Evolutionary conservation across 2,329 filamentous ascomycete species (phyloP).

Genomic region (Ilyonectria destructans): DNA sequence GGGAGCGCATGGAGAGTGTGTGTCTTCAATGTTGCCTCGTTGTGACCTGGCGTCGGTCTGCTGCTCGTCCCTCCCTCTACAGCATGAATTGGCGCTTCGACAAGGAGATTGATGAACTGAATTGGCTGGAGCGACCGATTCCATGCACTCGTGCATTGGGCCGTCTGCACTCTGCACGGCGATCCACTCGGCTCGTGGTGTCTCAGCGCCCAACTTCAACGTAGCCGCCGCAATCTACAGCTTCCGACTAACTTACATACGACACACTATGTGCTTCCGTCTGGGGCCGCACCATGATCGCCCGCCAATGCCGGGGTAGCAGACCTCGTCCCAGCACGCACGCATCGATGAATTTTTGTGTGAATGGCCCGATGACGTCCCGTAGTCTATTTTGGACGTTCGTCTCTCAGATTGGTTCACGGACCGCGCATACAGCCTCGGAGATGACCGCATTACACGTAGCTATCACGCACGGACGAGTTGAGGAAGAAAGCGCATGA

Average conservation of each 20-base stretch:
- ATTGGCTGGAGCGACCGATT: neutral
- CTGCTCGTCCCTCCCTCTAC: neutral
- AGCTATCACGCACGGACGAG: conserved; percentile 36
- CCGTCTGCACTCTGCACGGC: neutral
- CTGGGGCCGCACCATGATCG: conserved; percentile 22
- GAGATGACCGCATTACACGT: conserved; percentile 40
- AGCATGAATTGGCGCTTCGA: neutral
- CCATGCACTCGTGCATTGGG: conserved; percentile 7
- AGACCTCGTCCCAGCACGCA: conserved; percentile 22
- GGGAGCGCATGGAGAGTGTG: neutral
- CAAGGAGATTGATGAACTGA: neutral
- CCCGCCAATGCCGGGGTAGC: conserved; percentile 19
- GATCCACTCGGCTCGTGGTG: conserved; percentile 42
- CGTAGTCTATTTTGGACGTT: conserved; percentile 12
- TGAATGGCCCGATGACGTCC: conserved; percentile 9
- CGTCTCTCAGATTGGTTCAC: conserved; percentile 25
- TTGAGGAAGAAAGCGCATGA: conserved; percentile 34
- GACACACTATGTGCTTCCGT: neutral
- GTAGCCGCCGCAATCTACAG: neutral
- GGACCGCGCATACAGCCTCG: conserved; percentile 29
- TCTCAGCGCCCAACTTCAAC: conserved; percentile 32
- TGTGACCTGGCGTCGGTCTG: neutral
- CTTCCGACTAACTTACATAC: neutral
- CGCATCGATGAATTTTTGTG: conserved; percentile 4
- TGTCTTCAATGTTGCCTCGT: neutral